A percentile compares a stretch with the other conserved stretches of the same genome.
Conservation (phyloP, 768 basidiomycete genomes). For the Lactifluus piperatus region DNA sequence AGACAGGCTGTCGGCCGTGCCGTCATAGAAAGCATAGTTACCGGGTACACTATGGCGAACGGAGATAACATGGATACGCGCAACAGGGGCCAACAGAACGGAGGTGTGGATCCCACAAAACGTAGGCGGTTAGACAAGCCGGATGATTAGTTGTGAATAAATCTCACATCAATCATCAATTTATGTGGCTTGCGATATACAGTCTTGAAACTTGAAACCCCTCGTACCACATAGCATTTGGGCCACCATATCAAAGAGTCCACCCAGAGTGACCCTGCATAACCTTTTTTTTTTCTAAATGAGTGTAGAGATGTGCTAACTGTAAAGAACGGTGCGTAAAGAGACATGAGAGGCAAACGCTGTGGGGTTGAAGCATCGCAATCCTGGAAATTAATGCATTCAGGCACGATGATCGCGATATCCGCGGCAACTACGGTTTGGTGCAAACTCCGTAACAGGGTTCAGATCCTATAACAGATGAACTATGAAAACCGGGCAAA, state of each 20-base stretch:
- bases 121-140: slow-evolving; percentile 6
- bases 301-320: background rate
- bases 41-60: slow-evolving; percentile 47
- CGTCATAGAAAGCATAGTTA: slow-evolving; percentile 56
- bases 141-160: background rate
- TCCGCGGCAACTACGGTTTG: slow-evolving; percentile 4
- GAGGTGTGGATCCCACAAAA: slow-evolving; percentile 8
- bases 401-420: slow-evolving; percentile 1
- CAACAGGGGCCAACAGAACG: background rate
- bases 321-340: background rate
- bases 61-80: slow-evolving; percentile 17
- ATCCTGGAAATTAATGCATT: background rate
- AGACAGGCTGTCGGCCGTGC: slow-evolving; percentile 50
- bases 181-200: background rate
- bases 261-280: too few species aligned
- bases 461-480: background rate
- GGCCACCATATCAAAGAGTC: too few species aligned
- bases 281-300: background rate
- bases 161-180: background rate
- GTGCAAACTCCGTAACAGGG: background rate
- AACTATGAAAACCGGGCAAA: background rate
- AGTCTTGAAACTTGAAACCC: too few species aligned
- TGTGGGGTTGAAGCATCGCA: background rate
- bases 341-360: background rate
- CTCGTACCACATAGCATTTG: too few species aligned